Percentiles rank a stretch among this genome's conserved stretches.
Conservation (phyloP, 1,139 yeast species). For the Suhomyces bokatorum region DNA sequence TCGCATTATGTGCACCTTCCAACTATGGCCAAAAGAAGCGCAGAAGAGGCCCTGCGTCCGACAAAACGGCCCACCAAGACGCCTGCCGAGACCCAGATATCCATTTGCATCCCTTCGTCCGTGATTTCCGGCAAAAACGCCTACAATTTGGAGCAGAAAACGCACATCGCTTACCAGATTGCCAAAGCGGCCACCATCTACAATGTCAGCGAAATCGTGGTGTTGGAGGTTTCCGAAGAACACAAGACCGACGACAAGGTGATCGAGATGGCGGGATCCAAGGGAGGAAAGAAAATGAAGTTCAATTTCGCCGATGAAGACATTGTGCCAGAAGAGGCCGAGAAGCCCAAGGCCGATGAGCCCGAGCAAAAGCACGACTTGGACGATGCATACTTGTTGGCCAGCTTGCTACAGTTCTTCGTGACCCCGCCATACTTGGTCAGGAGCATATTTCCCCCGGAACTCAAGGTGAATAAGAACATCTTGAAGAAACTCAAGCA, state of each 20-base stretch:
- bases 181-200: conserved; percentile 73
- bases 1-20: background rate
- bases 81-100: conserved; percentile 27
- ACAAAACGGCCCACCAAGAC: conserved; percentile 37
- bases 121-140: conserved; percentile 56
- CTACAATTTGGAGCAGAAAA: conserved; percentile 67
- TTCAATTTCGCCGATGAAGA: conserved; percentile 39
- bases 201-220: conserved; percentile 69
- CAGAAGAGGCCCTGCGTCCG: conserved; percentile 22
- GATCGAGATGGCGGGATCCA: conserved; percentile 26
- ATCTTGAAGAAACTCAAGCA: conserved; percentile 49
- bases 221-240: conserved; percentile 51
- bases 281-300: conserved; percentile 34
- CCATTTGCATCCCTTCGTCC: conserved; percentile 68
- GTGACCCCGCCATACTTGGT: conserved; percentile 85
- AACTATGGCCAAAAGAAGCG: conserved; percentile 27
- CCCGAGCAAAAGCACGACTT: conserved; percentile 20
- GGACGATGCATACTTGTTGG: conserved; percentile 54
- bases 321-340: conserved; percentile 8
- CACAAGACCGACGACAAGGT: conserved; percentile 18
- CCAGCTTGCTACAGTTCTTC: conserved; percentile 74
- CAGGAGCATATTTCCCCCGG: conserved; percentile 52
- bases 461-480: conserved; percentile 28
- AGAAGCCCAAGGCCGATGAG: conserved; percentile 9
- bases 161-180: conserved; percentile 71